phyloP scores from a whole-genome alignment of 139 green algal genomes.

The Zygnema circumcarinatum region DNA sequence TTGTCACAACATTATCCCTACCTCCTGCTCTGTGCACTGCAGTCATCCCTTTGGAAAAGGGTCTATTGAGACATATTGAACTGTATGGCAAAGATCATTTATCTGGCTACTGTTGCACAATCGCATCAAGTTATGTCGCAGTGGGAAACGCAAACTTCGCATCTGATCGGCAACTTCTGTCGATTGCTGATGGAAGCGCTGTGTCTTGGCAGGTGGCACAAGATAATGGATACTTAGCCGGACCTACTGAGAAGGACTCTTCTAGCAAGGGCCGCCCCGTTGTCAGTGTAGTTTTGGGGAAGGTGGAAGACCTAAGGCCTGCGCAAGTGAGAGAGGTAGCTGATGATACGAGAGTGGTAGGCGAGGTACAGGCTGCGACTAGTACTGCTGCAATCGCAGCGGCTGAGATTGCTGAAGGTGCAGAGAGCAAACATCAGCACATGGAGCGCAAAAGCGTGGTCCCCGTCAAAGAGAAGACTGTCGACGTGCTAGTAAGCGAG shows the following conservation, averaged over 20 bases:
- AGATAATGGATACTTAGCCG: constrained; percentile 34
- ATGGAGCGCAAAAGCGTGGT: background rate
- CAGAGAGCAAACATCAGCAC: too few species aligned
- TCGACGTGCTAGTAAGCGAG: constrained; percentile 84
- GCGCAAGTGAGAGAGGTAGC: background rate
- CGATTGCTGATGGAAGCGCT: background rate
- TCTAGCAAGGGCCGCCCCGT: constrained; percentile 9
- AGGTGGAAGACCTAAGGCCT: constrained; percentile 24
- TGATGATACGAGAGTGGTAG: background rate
- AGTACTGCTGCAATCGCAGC: background rate
- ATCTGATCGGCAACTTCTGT: too few species aligned
- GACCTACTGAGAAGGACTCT: background rate
- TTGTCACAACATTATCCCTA: background rate
- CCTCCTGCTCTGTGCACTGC: too few species aligned
- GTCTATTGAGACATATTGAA: too few species aligned
- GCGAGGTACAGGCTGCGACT: background rate
- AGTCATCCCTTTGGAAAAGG: too few species aligned
- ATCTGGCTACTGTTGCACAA: too few species aligned
- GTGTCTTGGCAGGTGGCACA: constrained; percentile 16
- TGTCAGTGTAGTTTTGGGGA: constrained; percentile 15
- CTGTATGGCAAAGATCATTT: too few species aligned
- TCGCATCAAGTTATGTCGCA: too few species aligned
- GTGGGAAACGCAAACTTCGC: too few species aligned
- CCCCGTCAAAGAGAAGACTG: constrained; percentile 19
- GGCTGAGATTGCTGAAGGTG: background rate